Evolutionary conservation across 108 stramenopile species (phyloP), one percentile per base, ranked within the genome.

Genomic region (Fistulifera pelliculosa): DNA sequence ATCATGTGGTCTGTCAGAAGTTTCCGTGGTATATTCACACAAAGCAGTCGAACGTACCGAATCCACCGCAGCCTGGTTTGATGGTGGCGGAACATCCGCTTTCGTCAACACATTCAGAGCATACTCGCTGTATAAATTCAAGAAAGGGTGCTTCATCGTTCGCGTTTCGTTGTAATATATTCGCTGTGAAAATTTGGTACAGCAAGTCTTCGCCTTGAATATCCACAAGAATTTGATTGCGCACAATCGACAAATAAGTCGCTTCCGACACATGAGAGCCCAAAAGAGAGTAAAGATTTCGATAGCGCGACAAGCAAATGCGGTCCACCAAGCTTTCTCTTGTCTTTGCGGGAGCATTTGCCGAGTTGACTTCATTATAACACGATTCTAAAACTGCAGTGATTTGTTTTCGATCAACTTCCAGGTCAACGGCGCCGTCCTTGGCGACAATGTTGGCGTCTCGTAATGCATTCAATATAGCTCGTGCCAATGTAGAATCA

Each of bases 81-180:
- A 88, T 52, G 28, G 64, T 50, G 28, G 58, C 57, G 1, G 79
- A 75, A 54, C 78, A 82, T 0, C 89, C 84, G 54, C 76, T 67
- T n/a, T 70, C 71, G 10, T 71, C 76, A 5, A 52, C 21, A 47
- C 77, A 73, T 51, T 82, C 69, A 10, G 80, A 74, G 68, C 93
- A 94, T 0, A 90, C 93, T 26, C 93, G 63, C 49, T 94, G 87
- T 26, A 94, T 94, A 55, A 86, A 90, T 63, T 94, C 93, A 39
- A 90, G 70, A 63, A 94, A 94, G n/a, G 93, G 93, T 1, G 86
- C 80, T 54, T 90, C 93, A 17, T 90, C 87, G 12, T 70, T 74
- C 17, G n/a, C 41, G 1, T 75, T 60, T 28, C 78, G 52, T 56
- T 87, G 87, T 0, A 94, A 64, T 16, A 94, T 79, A 39, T 90